phyloP scores from a whole-genome alignment of 352 stramenopile genomes.

The Phytophthora nicotianae region DNA sequence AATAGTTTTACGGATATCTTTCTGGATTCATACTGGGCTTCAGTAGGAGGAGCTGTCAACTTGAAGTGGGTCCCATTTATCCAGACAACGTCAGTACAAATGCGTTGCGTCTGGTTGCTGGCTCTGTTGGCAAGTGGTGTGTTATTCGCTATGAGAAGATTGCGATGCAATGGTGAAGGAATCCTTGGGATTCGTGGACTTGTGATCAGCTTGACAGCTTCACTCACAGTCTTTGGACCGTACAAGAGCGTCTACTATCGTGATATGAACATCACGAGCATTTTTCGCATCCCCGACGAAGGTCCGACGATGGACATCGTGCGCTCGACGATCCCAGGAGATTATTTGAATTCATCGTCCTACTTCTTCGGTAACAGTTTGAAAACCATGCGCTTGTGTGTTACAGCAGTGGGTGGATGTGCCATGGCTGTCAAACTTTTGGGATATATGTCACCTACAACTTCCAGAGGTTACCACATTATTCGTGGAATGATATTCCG shows the following conservation, averaged over 20 bases:
- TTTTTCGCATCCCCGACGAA: slow-evolving; percentile 17
- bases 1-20: slow-evolving; percentile 44
- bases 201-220: slow-evolving; percentile 41
- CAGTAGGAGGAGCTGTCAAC: slow-evolving; percentile 21
- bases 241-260: slow-evolving; percentile 30
- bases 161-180: slow-evolving; percentile 14
- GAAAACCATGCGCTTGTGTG: slow-evolving; percentile 20
- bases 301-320: slow-evolving; percentile 24
- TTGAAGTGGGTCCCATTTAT: slow-evolving; percentile 39
- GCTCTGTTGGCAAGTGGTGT: slow-evolving; percentile 37
- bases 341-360: slow-evolving; percentile 29
- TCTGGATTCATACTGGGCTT: slow-evolving; percentile 45
- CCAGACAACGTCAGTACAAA: slow-evolving; percentile 41
- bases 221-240: slow-evolving; percentile 42
- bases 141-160: slow-evolving; percentile 23
- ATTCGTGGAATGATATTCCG: slow-evolving; percentile 18
- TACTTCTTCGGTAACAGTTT: slow-evolving; percentile 20
- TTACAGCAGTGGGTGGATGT: slow-evolving; percentile 6
- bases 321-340: slow-evolving; percentile 7
- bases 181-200: slow-evolving; percentile 39
- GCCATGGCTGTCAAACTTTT: slow-evolving; percentile 8
- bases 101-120: slow-evolving; percentile 53
- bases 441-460: slow-evolving; percentile 14
- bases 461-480: neutral
- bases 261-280: slow-evolving; percentile 21